Base-by-base conservation (phyloP, 345 rosid species). In the Eucalyptus pauciflora region DNA sequence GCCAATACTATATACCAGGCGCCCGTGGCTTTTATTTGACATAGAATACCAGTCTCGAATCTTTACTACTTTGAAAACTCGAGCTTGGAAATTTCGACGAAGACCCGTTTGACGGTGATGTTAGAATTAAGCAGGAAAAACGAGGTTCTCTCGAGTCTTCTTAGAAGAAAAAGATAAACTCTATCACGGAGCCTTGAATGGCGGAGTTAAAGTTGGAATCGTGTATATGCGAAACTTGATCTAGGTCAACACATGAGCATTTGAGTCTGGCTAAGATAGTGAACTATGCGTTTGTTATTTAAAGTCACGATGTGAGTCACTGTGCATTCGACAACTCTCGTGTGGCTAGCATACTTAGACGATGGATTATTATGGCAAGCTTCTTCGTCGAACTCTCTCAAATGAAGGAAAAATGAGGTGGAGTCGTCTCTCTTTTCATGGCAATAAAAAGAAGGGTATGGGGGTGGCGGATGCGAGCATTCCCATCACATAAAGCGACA, bases 401-500 rank as follows among this genome's bases (percentile, higher is more conserved):
- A 52, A 52, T 52, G 25, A 52, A 52, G 1, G 62, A 1, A 64
- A 0, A 64, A n/a, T n/a, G 17, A n/a, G 76, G 41, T 15, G 41
- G 31, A n/a, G 41, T 20, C 0, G 41, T n/a, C 41, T n/a, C 31
- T 27, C 76, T n/a, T 64, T 64, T n/a, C 31, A n/a, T 64, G 76
- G 41, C 76, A n/a, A n/a, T 7, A 14, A 64, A 64, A 1, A 64
- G 3, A n/a, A 25, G 76, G 76, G 41, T 3, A n/a, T n/a, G 76
- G 76, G 76, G 10, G 76, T 11, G 6, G 37, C 2, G 6, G 2
- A n/a, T 64, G 76, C 0, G 6, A 20, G 76, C 37, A 0, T 64
- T 64, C 0, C 2, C 58, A 8, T 52, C 25, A 52, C 25, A 18
- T 52, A 52, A 0, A 20, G 58, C 0, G 1, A 52, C 25, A 20